A percentile compares a stretch with the other conserved stretches of the same genome.
Evolutionary conservation across 2,329 filamentous ascomycete genomes (phyloP).

Genomic region (Penicillium brasilianum): DNA sequence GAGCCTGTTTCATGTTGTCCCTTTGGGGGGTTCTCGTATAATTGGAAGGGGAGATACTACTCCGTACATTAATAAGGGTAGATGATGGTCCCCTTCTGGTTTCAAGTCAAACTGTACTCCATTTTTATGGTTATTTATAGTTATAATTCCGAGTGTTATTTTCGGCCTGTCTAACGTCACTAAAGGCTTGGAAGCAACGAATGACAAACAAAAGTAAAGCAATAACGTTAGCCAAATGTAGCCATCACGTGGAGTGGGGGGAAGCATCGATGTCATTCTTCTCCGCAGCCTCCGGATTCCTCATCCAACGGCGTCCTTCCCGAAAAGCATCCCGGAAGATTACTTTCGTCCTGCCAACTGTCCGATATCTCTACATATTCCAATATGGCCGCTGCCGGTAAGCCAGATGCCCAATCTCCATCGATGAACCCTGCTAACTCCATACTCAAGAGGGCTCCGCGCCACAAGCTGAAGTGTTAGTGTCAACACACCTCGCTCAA

Average conservation of each 20-base stretch:
- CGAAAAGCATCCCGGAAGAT: background rate
- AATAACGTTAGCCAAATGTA: background rate
- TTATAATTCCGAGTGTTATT: background rate
- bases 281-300: constrained; percentile 16
- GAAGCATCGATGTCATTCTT: constrained; percentile 22
- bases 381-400: constrained; percentile 30
- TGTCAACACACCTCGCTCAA: constrained; percentile 11
- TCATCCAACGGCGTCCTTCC: background rate
- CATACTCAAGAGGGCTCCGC: constrained; percentile 23
- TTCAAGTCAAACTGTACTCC: background rate
- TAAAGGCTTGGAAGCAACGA: background rate
- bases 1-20: constrained; percentile 12
- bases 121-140: constrained; percentile 1
- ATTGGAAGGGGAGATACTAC: constrained; percentile 6
- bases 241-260: constrained; percentile 27
- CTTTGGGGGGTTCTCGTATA: constrained; percentile 5
- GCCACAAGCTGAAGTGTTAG: constrained; percentile 45
- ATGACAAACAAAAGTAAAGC: background rate
- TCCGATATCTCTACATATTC: constrained; percentile 7
- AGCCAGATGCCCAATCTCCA: background rate
- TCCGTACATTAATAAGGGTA: background rate
- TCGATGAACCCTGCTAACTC: constrained; percentile 20
- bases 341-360: constrained; percentile 10
- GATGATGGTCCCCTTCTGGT: background rate
- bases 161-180: background rate